Evolutionary conservation across 495 filamentous ascomycete genomes (phyloP).

Genomic region (Aspergillus avenaceus): DNA sequence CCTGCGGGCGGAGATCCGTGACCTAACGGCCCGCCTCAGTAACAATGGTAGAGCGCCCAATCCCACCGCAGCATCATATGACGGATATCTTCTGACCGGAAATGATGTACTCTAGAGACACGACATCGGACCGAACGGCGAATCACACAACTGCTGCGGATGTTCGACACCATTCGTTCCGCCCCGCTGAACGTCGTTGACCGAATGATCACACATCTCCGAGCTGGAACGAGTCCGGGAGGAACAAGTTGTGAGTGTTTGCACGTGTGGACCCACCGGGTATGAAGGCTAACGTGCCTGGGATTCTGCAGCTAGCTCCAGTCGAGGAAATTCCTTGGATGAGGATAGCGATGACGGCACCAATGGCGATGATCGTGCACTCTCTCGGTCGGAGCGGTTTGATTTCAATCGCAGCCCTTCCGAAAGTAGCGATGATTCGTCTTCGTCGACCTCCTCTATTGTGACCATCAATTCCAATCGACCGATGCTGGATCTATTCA

Average conservation of each 20-base stretch:
- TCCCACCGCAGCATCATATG: not conserved
- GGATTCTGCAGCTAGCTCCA: not conserved
- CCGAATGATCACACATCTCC: constrained; percentile 31
- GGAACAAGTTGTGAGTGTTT: constrained; percentile 25
- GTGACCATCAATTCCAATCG: constrained; percentile 21
- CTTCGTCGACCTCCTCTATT: constrained; percentile 22
- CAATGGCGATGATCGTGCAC: no score
- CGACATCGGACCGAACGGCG: constrained; percentile 21
- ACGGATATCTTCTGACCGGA: not conserved
- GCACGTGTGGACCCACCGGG: not conserved
- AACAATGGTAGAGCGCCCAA: constrained; percentile 23
- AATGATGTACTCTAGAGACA: constrained; percentile 16
- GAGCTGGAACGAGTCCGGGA: constrained; percentile 25
- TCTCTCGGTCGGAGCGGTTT: constrained; percentile 1
- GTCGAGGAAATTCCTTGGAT: not conserved
- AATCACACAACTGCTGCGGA: constrained; percentile 30
- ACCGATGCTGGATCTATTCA: constrained; percentile 35
- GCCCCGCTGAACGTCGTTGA: constrained; percentile 33
- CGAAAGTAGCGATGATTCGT: constrained; percentile 21
- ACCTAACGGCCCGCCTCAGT: constrained; percentile 27
- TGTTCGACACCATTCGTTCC: constrained; percentile 40
- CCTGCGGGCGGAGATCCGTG: constrained; percentile 35
- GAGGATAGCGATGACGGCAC: constrained; percentile 15
- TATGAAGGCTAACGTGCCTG: not conserved
- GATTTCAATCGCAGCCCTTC: constrained; percentile 9